These are phyloP conservation scores for Penicillium aurantiogriseum DNA, from an alignment of 2,329 filamentous ascomycete genomes.

Conservation along the genomic window DNA sequence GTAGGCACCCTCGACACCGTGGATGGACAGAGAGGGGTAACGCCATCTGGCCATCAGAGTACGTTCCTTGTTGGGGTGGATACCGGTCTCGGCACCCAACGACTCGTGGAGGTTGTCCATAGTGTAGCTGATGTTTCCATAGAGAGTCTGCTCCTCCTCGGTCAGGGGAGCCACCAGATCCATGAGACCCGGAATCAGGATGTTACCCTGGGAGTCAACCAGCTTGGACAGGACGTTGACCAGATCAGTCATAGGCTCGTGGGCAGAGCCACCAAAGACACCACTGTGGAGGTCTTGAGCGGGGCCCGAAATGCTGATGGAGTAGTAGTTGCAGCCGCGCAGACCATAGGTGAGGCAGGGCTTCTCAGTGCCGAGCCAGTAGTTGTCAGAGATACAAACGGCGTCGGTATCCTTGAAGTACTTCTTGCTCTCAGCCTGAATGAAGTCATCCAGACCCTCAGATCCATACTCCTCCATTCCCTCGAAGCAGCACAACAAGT, in stretches of 20 bases:
- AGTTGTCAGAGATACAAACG: slow-evolving; percentile 98
- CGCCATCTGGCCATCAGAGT: slow-evolving; percentile 97
- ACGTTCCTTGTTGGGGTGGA: slow-evolving; percentile 82
- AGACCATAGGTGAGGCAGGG: slow-evolving; percentile 97
- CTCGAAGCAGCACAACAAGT: slow-evolving; percentile 98
- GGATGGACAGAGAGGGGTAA: slow-evolving; percentile 87
- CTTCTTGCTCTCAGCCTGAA: slow-evolving; percentile 83
- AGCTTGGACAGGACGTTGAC: slow-evolving; percentile 77
- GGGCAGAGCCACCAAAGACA: slow-evolving; percentile 92
- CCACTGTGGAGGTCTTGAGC: slow-evolving; percentile 93
- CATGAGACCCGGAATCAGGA: slow-evolving; percentile 87
- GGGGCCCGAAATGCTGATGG: slow-evolving; percentile 82
- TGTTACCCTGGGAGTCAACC: slow-evolving; percentile 88
- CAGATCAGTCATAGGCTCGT: slow-evolving; percentile 98
- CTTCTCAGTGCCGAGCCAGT: slow-evolving; percentile 99
- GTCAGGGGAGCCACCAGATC: slow-evolving; percentile 90
- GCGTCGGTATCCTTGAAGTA: slow-evolving; percentile 96
- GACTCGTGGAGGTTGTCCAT: slow-evolving; percentile 96
- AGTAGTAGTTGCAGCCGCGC: slow-evolving; percentile 97
- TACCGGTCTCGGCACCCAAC: slow-evolving; percentile 81
- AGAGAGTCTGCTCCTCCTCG: slow-evolving; percentile 81
- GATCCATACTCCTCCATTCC: slow-evolving; percentile 99
- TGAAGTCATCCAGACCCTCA: slow-evolving; percentile 92
- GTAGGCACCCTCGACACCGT: slow-evolving; percentile 94
- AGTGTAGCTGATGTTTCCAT: slow-evolving; percentile 85